A percentile compares a stretch with the other conserved stretches of the same genome.
Conservation (phyloP, 306 rosid species). For the Lotus japonicus region DNA sequence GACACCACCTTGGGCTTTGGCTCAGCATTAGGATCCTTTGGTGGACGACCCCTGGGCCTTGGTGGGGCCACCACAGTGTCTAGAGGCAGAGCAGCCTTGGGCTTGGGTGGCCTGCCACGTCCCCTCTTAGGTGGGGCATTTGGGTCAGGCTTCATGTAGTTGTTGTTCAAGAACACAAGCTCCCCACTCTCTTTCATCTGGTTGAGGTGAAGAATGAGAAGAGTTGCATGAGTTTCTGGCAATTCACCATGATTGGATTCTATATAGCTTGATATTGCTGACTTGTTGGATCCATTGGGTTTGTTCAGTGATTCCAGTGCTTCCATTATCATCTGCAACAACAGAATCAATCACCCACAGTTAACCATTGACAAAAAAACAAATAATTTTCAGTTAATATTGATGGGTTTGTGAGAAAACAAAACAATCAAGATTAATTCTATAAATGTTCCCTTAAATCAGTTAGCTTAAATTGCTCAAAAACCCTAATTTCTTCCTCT, state of each 20-base stretch:
- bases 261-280: constrained; percentile 60
- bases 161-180: constrained; percentile 62
- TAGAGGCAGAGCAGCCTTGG: constrained; percentile 32
- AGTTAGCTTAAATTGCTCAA: too few relatives aligned
- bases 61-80: constrained; percentile 17
- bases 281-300: constrained; percentile 55
- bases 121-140: constrained; percentile 74
- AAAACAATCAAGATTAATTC: neutral
- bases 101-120: constrained; percentile 87
- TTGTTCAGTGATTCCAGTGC: constrained; percentile 59
- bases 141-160: constrained; percentile 62
- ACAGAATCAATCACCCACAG: neutral
- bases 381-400: neutral
- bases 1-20: constrained; percentile 42
- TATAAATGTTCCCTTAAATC: too few relatives aligned
- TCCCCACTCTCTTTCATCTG: constrained; percentile 68
- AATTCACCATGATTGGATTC: constrained; percentile 63
- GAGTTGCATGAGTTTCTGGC: constrained; percentile 47
- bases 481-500: too few relatives aligned
- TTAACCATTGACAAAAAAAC: neutral
- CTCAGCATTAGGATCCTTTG: constrained; percentile 63
- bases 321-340: constrained; percentile 56
- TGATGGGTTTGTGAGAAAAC: neutral
- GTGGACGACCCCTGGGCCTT: constrained; percentile 75
- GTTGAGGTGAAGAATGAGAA: constrained; percentile 52